Conservation (phyloP, 2,329 filamentous ascomycete genomes). For the Sclerotinia sclerotiorum region DNA sequence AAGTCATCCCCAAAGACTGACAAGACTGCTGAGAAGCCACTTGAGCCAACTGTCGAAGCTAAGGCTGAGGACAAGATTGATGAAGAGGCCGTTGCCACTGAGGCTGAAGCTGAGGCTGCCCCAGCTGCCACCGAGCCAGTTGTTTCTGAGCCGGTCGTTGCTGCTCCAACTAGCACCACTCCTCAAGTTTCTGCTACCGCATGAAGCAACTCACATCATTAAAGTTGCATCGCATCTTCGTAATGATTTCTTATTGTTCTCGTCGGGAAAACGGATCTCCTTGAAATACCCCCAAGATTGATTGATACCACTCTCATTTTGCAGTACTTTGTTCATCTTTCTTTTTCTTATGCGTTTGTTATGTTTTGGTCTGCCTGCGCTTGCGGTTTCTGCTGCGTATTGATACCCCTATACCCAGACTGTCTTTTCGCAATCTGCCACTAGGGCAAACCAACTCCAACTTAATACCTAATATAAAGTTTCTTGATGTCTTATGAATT, state of each 20-base stretch:
- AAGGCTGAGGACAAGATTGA: conserved; percentile 27
- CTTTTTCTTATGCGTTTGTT: conserved; percentile 30
- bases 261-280: conserved; percentile 41
- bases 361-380: conserved; percentile 30
- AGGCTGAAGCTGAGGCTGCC: conserved; percentile 36
- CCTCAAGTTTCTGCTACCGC: conserved; percentile 40
- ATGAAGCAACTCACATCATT: conserved; percentile 29
- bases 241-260: conserved; percentile 33
- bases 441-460: conserved; percentile 39
- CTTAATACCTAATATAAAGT: conserved; percentile 43
- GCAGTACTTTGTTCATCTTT: conserved; percentile 36
- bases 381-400: conserved; percentile 40
- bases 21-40: conserved; percentile 44
- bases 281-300: conserved; percentile 43
- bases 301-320: conserved; percentile 44
- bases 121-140: conserved; percentile 31
- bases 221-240: conserved; percentile 20
- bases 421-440: conserved; percentile 43
- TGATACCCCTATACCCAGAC: conserved; percentile 45
- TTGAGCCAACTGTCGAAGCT: conserved; percentile 36
- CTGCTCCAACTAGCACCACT: conserved; percentile 31
- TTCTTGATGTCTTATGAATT: conserved; percentile 29
- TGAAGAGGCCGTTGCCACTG: conserved; percentile 37
- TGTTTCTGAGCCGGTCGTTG: conserved; percentile 30
- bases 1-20: conserved; percentile 47